Evolutionary conservation across 148 eudicot species (phyloP), one percentile per base, ranked within the genome.

Genomic region (Silene latifolia): DNA sequence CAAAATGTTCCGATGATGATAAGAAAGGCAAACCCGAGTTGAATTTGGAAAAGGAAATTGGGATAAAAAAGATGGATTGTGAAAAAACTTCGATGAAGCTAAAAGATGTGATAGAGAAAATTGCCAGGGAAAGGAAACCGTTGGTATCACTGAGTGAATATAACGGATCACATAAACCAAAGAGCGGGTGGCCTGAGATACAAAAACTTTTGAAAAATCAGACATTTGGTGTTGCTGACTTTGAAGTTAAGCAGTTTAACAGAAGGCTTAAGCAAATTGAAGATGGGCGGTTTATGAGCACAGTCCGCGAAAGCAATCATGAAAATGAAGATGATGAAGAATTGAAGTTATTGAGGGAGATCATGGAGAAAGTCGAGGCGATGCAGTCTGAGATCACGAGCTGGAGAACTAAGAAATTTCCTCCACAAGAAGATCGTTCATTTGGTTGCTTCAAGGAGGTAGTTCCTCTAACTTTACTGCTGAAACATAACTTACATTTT

Each of bases 381-480:
- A 75, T 92, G 67, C 93, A 90, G 32, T 77, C 81, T 5, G 99
- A 92, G 66, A 77, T 95, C 57, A 75, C 73, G 77, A 77, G 83
- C 47, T 77, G 71, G 88, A 87, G 75, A 73, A 62, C 69, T n/a
- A 66, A 80, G 19, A 83, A 84, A 76, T 72, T 82, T 29, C 53
- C 86, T 59, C 70, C 74, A 4, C 25, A 46, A 56, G 78, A 82
- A 25, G 80, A 84, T 35, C 82, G 76, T 58, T 72, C 89, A n/a
- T 58, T 89, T 42, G 64, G 78, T 74, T 69, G 78, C 60, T 74
- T 92, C n/a, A 65, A 72, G 47, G 92, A 92, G 99, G 98, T 92
- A 85, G 17, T 15, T 15, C 61, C 61, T 24, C 54, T 58, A 64
- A 35, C 51, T 79, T 72, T 57, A 27, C 29, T 27, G 29, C 3